Evolutionary conservation across 129 eudicot species (phyloP).

Genomic region (Tanacetum coccineum): DNA sequence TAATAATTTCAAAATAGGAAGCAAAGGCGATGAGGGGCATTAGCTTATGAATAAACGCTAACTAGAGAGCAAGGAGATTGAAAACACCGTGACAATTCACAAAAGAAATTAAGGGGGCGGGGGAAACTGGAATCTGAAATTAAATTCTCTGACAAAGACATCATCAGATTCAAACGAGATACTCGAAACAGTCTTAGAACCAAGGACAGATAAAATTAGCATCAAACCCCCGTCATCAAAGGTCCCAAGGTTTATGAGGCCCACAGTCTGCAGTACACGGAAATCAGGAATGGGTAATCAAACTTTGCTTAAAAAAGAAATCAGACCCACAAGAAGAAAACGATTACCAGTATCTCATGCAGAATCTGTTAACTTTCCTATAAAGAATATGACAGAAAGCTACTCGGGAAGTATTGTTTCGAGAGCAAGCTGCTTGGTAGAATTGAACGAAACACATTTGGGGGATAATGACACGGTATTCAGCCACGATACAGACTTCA

Average conservation of each 20-base stretch:
- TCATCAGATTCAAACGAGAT: slow-evolving; percentile 17
- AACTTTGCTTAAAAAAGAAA: slow-evolving; percentile 20
- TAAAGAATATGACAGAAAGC: slow-evolving; percentile 33
- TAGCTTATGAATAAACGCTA: slow-evolving; percentile 31
- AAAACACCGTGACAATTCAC: slow-evolving; percentile 26
- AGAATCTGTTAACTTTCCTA: slow-evolving; percentile 39
- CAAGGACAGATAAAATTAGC: slow-evolving; percentile 2
- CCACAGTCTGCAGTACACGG: slow-evolving; percentile 41
- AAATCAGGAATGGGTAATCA: slow-evolving; percentile 29
- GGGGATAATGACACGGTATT: slow-evolving; percentile 23
- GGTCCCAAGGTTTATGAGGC: slow-evolving; percentile 37
- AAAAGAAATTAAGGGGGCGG: slow-evolving; percentile 29
- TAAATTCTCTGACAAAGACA: slow-evolving; percentile 31
- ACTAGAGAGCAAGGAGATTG: slow-evolving; percentile 29
- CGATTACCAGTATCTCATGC: no score
- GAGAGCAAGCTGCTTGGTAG: slow-evolving; percentile 36
- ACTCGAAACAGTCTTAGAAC: slow-evolving; percentile 20
- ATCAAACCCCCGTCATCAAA: slow-evolving; percentile 7
- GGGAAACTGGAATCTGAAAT: slow-evolving; percentile 28
- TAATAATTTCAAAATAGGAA: slow-evolving; percentile 24
- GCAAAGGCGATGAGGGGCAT: slow-evolving; percentile 23
- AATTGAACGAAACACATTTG: slow-evolving; percentile 13
- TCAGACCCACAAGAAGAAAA: no score
- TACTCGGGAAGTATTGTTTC: slow-evolving; percentile 36
- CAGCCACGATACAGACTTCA: slow-evolving; percentile 23